A percentile compares a stretch with the other conserved stretches of the same genome.
Evolutionary conservation across 2,329 filamentous ascomycete species (phyloP).

Genomic region (Clonostachys chloroleuca): DNA sequence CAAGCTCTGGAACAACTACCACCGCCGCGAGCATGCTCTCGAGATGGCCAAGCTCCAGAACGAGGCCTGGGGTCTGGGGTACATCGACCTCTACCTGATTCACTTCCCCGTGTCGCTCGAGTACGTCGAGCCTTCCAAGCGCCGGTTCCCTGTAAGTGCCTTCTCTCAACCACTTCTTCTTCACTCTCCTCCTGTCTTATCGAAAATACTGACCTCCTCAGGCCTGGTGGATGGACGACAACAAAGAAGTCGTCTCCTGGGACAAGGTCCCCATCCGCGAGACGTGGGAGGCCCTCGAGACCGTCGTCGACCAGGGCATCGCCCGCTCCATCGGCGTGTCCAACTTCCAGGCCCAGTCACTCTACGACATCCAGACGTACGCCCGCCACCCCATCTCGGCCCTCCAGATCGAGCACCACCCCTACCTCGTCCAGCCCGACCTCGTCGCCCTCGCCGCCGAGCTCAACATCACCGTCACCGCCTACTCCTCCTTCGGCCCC

Average conservation of each 20-base stretch:
- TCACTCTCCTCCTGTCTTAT: slow-evolving; percentile 8
- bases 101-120: slow-evolving; percentile 53
- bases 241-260: slow-evolving; percentile 31
- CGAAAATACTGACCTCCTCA: not conserved
- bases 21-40: slow-evolving; percentile 70
- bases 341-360: slow-evolving; percentile 64
- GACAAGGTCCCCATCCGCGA: slow-evolving; percentile 65
- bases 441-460: slow-evolving; percentile 53
- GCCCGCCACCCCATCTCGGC: slow-evolving; percentile 46
- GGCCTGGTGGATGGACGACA: slow-evolving; percentile 31
- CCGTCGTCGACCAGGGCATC: slow-evolving; percentile 61
- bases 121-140: slow-evolving; percentile 33
- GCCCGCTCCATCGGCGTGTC: slow-evolving; percentile 70
- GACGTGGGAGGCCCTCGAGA: slow-evolving; percentile 77
- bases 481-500: slow-evolving; percentile 63
- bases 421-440: slow-evolving; percentile 57
- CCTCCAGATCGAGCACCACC: slow-evolving; percentile 67
- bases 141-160: slow-evolving; percentile 25
- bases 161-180: not conserved
- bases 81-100: slow-evolving; percentile 82
- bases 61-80: slow-evolving; percentile 74
- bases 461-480: slow-evolving; percentile 55
- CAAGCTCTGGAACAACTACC: slow-evolving; percentile 90
- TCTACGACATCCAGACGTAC: slow-evolving; percentile 59
- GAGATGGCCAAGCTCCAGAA: slow-evolving; percentile 71